phyloP scores from a whole-genome alignment of 1,139 yeast genomes.

The Pichia sp. region DNA sequence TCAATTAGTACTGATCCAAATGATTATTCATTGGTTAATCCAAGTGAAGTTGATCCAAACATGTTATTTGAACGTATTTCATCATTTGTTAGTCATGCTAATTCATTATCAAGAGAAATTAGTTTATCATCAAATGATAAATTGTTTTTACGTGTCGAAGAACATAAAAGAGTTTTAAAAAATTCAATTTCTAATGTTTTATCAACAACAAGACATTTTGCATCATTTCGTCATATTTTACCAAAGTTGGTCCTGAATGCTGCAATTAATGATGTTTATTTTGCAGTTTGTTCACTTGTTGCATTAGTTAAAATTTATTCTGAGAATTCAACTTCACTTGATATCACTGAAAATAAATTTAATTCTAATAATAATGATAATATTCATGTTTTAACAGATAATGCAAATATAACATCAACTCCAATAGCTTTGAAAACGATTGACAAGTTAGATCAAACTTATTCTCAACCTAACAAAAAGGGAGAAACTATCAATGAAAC shows the following conservation, averaged over 20 bases:
- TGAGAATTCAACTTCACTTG: conserved; percentile 3
- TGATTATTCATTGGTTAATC: conserved; percentile 16
- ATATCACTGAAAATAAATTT: not conserved
- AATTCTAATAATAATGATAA: not conserved
- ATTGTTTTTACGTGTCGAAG: conserved; percentile 15
- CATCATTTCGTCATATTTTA: conserved; percentile 53
- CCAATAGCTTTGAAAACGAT: conserved; percentile 10
- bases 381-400: conserved; percentile 2
- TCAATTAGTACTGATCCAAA: conserved; percentile 19
- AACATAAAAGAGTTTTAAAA: conserved; percentile 30
- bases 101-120: conserved; percentile 33
- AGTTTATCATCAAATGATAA: conserved; percentile 28
- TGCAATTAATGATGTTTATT: conserved; percentile 69
- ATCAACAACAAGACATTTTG: conserved; percentile 73
- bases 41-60: conserved; percentile 30
- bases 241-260: conserved; percentile 74
- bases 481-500: conserved; percentile 23
- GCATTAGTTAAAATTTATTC: conserved; percentile 47
- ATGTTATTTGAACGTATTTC: conserved; percentile 51
- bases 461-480: not conserved
- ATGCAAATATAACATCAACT: conserved; percentile 8
- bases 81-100: conserved; percentile 43
- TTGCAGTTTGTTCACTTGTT: conserved; percentile 66
- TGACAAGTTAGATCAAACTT: not conserved
- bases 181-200: conserved; percentile 73